Conservation (phyloP, 441 rosid genomes). For the Corymbia calophylla region DNA sequence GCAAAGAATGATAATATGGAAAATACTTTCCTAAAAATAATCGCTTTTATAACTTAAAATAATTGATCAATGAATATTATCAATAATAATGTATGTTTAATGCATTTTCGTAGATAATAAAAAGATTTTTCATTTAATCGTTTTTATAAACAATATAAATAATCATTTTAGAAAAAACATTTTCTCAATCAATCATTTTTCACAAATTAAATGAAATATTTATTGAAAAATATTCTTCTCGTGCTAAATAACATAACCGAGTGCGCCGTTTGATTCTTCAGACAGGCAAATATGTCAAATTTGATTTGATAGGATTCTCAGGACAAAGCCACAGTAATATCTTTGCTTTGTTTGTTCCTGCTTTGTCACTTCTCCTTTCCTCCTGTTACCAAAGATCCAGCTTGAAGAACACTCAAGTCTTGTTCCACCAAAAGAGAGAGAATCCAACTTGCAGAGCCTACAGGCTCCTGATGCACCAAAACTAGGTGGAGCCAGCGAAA, state of each 20-base stretch:
- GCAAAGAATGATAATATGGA: too few species aligned
- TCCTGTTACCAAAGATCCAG: not conserved
- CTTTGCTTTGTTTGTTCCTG: not conserved
- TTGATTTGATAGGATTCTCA: not conserved
- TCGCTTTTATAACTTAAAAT: rapidly evolving
- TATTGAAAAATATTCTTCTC: not conserved
- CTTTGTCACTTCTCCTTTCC: not conserved
- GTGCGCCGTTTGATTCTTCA: not conserved
- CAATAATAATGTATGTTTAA: too few species aligned
- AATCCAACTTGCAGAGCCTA: not conserved
- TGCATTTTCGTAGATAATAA: too few species aligned
- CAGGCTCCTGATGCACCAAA: not conserved
- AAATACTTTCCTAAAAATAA: too few species aligned
- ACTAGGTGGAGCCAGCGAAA: not conserved
- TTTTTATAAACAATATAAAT: too few species aligned
- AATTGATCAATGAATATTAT: too few species aligned
- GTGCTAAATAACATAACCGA: not conserved
- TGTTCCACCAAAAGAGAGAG: not conserved
- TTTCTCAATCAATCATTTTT: not conserved
- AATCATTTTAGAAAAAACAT: too few species aligned
- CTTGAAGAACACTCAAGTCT: not conserved
- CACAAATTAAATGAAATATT: too few species aligned
- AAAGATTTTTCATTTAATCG: too few species aligned
- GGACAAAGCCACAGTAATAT: not conserved
- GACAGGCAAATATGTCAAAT: not conserved